Percentiles rank a stretch among this genome's conserved stretches.
phyloP scores from a whole-genome alignment of 2,329 filamentous ascomycete genomes.

The Fusarium buharicum region DNA sequence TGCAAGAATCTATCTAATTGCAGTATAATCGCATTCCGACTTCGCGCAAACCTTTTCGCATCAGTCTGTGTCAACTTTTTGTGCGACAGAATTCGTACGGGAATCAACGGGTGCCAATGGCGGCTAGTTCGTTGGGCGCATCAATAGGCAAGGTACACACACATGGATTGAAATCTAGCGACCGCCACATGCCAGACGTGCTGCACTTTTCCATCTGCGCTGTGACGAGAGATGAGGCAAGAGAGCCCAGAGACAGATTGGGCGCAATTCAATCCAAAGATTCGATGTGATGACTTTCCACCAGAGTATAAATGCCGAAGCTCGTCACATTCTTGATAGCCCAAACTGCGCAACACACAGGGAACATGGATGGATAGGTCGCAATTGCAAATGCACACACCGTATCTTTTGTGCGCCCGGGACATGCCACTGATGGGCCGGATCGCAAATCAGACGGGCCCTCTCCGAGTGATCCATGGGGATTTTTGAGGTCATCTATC shows the following conservation, averaged over 20 bases:
- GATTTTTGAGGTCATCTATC: slow-evolving; percentile 29
- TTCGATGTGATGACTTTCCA: slow-evolving; percentile 5
- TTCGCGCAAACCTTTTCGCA: slow-evolving; percentile 28
- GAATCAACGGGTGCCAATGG: slow-evolving; percentile 36
- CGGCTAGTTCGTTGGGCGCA: slow-evolving; percentile 29
- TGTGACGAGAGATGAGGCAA: slow-evolving; percentile 33
- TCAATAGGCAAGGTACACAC: slow-evolving; percentile 28
- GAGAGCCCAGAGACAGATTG: slow-evolving; percentile 13
- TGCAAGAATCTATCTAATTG: background rate
- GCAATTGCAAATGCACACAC: slow-evolving; percentile 33
- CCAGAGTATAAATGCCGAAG: slow-evolving; percentile 26
- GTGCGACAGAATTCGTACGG: slow-evolving; percentile 36
- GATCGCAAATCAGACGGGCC: slow-evolving; percentile 31
- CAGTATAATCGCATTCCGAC: slow-evolving; percentile 3
- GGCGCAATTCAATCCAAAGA: slow-evolving; percentile 17
- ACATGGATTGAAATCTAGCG: slow-evolving; percentile 33
- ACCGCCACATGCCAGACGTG: slow-evolving; percentile 40
- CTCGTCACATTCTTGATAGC: slow-evolving; percentile 30
- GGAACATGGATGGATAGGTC: slow-evolving; percentile 14
- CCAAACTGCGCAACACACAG: slow-evolving; percentile 15
- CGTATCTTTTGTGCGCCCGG: slow-evolving; percentile 41
- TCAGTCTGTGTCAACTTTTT: slow-evolving; percentile 23
- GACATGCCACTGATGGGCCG: slow-evolving; percentile 32
- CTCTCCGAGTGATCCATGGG: slow-evolving; percentile 10
- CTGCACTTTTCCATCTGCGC: slow-evolving; percentile 15